Evolutionary conservation across 2,329 filamentous ascomycete species (phyloP).

Genomic region (Monilinia laxa): DNA sequence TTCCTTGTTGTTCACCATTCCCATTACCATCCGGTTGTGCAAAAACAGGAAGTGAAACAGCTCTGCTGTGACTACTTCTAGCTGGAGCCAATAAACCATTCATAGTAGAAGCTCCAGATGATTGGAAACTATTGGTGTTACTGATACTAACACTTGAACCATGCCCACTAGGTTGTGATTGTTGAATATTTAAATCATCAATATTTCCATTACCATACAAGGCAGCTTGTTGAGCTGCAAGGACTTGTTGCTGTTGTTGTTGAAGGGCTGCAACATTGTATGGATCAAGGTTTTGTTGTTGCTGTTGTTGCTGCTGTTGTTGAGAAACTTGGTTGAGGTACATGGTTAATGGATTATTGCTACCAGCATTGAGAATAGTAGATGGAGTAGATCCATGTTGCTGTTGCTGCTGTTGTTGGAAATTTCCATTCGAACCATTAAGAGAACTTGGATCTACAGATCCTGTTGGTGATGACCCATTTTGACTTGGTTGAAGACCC

Average conservation of each 20-base stretch:
- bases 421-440: conserved; percentile 40
- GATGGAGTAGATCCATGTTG: conserved; percentile 57
- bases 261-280: conserved; percentile 45
- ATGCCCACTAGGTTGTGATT: conserved; percentile 62
- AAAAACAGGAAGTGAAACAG: conserved; percentile 80
- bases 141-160: conserved; percentile 62
- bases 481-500: conserved; percentile 39
- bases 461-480: conserved; percentile 39
- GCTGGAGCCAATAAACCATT: conserved; percentile 75
- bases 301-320: conserved; percentile 70
- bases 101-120: conserved; percentile 59
- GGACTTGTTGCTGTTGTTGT: conserved; percentile 68
- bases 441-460: conserved; percentile 52
- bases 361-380: conserved; percentile 73
- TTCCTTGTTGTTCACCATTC: conserved; percentile 32
- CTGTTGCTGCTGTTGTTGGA: conserved; percentile 14
- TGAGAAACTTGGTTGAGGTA: conserved; percentile 83
- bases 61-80: conserved; percentile 62
- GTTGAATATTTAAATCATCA: conserved; percentile 57
- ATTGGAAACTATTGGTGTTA: conserved; percentile 55
- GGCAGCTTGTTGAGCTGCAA: conserved; percentile 74
- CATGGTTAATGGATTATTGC: conserved; percentile 87
- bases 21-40: conserved; percentile 56
- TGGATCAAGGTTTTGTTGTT: conserved; percentile 46
- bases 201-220: conserved; percentile 72